Evolutionary conservation across 2,329 filamentous ascomycete genomes (phyloP), one percentile per base, ranked within the genome.

Genomic region (Botrytis medusae): DNA sequence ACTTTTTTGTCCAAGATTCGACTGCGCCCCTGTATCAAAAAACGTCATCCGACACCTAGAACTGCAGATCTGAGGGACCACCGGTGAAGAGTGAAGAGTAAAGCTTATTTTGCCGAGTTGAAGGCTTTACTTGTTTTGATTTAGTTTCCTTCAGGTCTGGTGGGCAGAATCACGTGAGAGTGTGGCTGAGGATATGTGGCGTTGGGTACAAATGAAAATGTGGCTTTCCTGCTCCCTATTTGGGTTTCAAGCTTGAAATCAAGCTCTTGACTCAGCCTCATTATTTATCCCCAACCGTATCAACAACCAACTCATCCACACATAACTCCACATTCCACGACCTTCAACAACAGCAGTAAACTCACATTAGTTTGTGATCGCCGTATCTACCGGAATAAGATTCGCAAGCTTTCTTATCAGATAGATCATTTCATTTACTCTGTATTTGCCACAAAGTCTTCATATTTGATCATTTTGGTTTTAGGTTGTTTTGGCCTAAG

Each of bases 401-500:
- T 32, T 57, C 34, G 18, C 48, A 69, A 57, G 65, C n/a, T 69
- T 25, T 32, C 16, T 20, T 69, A 42, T 29, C 16, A 63, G 16
- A 64, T 48, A 22, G 16, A 25, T 37, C n/a, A 63, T 32, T 69
- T 42, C 68, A n/a, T 46, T 70, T 57, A 68, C 62, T 57, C n/a
- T 29, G 51, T 57, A 29, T 57, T 74, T 65, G 72, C 73, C 73
- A 74, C 65, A 67, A 71, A 32, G 61, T 54, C 40, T 60, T 74
- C n/a, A 51, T 63, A 63, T 54, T 74, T 22, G 37, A 60, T 63
- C 70, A 65, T 71, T 57, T 59, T 60, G 71, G 69, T 73, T 73
- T 74, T 74, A 74, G 72, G 63, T 74, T 37, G 20, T 65, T 69
- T 73, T 46, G 57, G 61, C 68, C 40, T 44, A 54, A 73, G 72